Evolutionary conservation across 257 asterid species (phyloP).

Genomic region (Jacaranda mimosifolia): DNA sequence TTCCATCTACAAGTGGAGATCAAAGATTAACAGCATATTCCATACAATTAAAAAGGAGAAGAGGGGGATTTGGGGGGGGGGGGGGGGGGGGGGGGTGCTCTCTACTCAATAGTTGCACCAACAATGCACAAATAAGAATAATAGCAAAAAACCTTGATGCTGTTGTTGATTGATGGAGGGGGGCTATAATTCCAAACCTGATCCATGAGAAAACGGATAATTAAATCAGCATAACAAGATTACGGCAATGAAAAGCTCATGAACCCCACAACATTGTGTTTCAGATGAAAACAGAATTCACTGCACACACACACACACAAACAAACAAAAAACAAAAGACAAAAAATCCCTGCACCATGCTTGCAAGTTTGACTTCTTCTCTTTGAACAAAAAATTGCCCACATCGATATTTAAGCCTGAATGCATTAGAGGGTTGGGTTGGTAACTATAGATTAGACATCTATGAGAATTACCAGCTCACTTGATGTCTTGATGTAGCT

Average conservation of each 20-base stretch:
- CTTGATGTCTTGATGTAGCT: not conserved
- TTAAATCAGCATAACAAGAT: constrained; percentile 24
- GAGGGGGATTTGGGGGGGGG: not conserved
- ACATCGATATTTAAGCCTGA: constrained; percentile 3
- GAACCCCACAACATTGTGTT: not conserved
- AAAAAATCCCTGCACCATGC: not conserved
- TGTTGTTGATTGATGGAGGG: constrained; percentile 83
- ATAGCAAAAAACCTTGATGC: constrained; percentile 79
- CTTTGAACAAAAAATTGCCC: not conserved
- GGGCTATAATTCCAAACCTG: constrained; percentile 90
- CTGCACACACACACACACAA: not conserved
- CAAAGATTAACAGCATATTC: constrained; percentile 8
- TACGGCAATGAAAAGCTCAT: not conserved
- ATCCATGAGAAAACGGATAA: constrained; percentile 37
- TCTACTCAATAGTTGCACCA: not conserved
- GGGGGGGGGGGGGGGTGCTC: not conserved
- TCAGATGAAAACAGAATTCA: not conserved
- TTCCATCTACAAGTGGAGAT: constrained; percentile 79
- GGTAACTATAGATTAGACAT: not conserved
- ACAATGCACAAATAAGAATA: constrained; percentile 27
- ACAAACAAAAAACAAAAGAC: not conserved
- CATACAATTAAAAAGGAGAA: not conserved
- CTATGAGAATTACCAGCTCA: not conserved
- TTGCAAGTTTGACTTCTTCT: not conserved
- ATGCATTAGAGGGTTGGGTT: not conserved